Base-by-base conservation (phyloP, 768 basidiomycete species). In the Tulasnella sp. region DNA sequence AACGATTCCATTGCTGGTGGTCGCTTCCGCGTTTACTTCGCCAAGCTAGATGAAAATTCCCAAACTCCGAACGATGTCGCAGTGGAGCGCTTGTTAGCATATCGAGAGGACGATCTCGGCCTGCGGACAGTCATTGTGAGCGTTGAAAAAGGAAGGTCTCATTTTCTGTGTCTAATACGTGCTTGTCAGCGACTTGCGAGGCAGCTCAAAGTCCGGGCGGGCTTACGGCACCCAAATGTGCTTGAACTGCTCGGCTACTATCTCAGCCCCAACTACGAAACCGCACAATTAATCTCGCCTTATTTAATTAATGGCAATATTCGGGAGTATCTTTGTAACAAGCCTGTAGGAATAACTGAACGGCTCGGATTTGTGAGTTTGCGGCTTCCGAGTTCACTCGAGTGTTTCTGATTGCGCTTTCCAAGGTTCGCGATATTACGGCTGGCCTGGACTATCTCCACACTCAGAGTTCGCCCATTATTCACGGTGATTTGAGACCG, bases 401-500 rank as follows among this genome's bases (percentile, higher is more conserved):
- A 3, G 12, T 44, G 44, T 44, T 44, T 18, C 24, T n/a, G 14
- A 58, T 16, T 9, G 8, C 27, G 8, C 31, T 36, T 36, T 5
- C 31, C 7, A 27, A 74, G 73, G 44, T 42, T 19, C 38, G 44
- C 1, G 73, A 40, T 40, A 42, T 46, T 4, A n/a, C 38, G 3
- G 31, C 39, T 3, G 75, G 75, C 4, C 19, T 76, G 1, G 75
- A 38, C n/a, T 62, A 76, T 21, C 52, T 76, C 8, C 75, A 76
- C 48, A 52, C 16, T 56, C 48, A 27, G 0, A n/a, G 34, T 16
- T 48, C 75, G 9, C 75, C 75, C 7, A 42, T 76, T 12, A 7
- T 4, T 24, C 75, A 76, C 46, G 48, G 48, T 42, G 46, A 76
- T 38, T 39, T 76, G 27, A 56, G n/a, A 12, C 38, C 75, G 75